Evolutionary conservation across 768 basidiomycete genomes (phyloP).

Genomic region (Termitomyces heimii): DNA sequence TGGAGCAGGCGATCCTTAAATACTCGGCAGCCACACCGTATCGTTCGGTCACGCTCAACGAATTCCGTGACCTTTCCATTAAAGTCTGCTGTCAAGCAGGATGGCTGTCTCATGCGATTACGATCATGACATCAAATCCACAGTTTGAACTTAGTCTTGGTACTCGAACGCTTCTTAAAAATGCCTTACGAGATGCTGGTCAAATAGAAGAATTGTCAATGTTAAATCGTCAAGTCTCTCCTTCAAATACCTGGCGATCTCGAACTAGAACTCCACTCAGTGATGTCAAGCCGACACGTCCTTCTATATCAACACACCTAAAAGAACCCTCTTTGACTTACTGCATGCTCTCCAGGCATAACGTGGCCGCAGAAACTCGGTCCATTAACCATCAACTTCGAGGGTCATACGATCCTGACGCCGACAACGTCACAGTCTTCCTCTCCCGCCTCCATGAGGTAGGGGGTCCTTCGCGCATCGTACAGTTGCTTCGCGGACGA

Average conservation of each 20-base stretch:
- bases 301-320: background rate
- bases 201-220: background rate
- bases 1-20: constrained; percentile 8
- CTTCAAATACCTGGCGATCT: background rate
- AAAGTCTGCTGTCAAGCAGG: constrained; percentile 12
- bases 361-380: constrained; percentile 4
- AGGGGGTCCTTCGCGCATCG: background rate
- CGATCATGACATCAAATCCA: constrained; percentile 1
- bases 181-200: constrained; percentile 1
- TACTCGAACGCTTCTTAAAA: constrained; percentile 5
- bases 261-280: background rate
- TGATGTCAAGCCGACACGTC: background rate
- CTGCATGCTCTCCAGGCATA: background rate
- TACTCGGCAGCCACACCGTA: background rate
- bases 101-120: constrained; percentile 13
- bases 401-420: background rate
- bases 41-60: background rate
- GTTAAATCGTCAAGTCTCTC: background rate
- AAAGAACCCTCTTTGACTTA: too few relatives aligned
- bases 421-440: background rate
- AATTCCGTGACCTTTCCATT: constrained; percentile 6
- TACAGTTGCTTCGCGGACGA: constrained; percentile 3
- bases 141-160: constrained; percentile 3
- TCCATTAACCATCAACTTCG: constrained; percentile 1
- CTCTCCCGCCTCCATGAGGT: constrained; percentile 3